phyloP scores from a whole-genome alignment of 129 eudicot species.

The Kitagawia praeruptora region DNA sequence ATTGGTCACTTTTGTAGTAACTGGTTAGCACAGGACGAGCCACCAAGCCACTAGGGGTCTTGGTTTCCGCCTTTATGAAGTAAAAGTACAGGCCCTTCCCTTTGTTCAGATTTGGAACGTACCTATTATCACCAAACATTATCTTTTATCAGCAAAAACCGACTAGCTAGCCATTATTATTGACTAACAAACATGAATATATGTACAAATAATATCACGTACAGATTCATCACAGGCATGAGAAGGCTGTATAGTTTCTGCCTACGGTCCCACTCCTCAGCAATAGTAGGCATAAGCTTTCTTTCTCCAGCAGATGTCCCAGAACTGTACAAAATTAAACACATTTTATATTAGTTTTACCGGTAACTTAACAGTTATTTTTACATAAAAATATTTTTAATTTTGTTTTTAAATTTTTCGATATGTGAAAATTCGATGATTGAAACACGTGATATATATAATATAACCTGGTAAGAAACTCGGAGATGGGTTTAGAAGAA shows the following conservation, averaged over 20 bases:
- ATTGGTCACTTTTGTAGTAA: constrained; percentile 38
- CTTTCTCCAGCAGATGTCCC: constrained; percentile 57
- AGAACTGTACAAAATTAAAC: constrained; percentile 34
- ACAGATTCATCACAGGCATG: constrained; percentile 51
- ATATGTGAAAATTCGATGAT: not conserved
- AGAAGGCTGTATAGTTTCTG: constrained; percentile 39
- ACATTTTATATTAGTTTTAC: not conserved
- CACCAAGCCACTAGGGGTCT: constrained; percentile 32
- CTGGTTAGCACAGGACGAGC: constrained; percentile 46
- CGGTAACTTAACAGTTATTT: too few relatives aligned
- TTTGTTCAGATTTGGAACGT: constrained; percentile 4
- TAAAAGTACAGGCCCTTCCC: constrained; percentile 46
- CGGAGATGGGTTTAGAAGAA: constrained; percentile 41
- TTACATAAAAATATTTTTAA: not conserved
- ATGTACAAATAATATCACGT: constrained; percentile 3
- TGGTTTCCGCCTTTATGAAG: constrained; percentile 32
- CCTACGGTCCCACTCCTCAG: constrained; percentile 44
- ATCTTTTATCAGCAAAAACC: not conserved
- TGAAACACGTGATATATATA: not conserved
- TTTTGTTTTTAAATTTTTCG: too few relatives aligned
- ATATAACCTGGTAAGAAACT: constrained; percentile 26
- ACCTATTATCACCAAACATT: not conserved
- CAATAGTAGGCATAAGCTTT: constrained; percentile 48
- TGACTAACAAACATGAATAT: not conserved
- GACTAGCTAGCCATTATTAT: not conserved